These are phyloP conservation scores for Excoecaria agallocha DNA, from an alignment of 345 rosid genomes.

Conservation along the genomic window DNA sequence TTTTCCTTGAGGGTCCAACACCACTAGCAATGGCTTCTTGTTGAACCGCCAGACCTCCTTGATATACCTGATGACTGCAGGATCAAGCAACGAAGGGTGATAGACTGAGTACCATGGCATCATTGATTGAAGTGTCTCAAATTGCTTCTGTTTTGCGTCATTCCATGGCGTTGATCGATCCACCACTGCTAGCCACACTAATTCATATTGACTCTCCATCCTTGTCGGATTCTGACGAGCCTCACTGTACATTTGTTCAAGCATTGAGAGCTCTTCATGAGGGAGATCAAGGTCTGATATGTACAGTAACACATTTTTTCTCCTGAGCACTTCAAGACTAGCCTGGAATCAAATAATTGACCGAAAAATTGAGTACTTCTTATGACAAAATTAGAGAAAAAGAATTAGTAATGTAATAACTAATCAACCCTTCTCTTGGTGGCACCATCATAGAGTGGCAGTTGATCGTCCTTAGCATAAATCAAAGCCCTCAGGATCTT, in stretches of 20 bases:
- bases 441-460: constrained; percentile 36
- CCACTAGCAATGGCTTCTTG: constrained; percentile 68
- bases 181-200: constrained; percentile 75
- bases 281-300: constrained; percentile 66
- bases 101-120: constrained; percentile 78
- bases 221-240: constrained; percentile 38
- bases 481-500: constrained; percentile 40
- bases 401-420: neutral
- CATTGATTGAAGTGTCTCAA: constrained; percentile 40
- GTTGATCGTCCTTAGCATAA: constrained; percentile 38
- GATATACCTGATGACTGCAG: constrained; percentile 49
- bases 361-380: neutral
- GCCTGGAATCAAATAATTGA: constrained; percentile 36
- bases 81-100: constrained; percentile 54
- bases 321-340: constrained; percentile 59
- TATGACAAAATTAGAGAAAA: neutral
- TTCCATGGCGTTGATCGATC: constrained; percentile 44
- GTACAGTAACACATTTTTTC: constrained; percentile 64
- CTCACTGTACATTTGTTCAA: constrained; percentile 53
- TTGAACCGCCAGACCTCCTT: constrained; percentile 63
- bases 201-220: constrained; percentile 56
- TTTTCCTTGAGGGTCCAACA: constrained; percentile 74
- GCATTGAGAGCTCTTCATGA: constrained; percentile 47
- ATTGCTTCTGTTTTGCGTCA: constrained; percentile 43
- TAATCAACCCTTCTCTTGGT: constrained; percentile 30